Conservation (phyloP, 2,329 filamentous ascomycete species). For the Colletotrichum sp. region DNA sequence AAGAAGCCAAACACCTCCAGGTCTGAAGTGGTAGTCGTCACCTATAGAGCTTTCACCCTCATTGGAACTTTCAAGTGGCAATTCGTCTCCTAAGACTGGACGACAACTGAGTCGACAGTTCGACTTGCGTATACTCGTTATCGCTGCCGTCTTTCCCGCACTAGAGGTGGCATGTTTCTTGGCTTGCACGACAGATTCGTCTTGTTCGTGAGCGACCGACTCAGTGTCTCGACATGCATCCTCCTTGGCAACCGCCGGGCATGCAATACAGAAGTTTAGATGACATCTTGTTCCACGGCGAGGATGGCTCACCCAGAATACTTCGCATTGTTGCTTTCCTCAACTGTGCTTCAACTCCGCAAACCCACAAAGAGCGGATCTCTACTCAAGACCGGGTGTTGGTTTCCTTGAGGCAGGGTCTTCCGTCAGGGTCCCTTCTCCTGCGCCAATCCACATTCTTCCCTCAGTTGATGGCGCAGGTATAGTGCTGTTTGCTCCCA, state of each 20-base stretch:
- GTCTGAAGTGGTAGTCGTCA: background rate
- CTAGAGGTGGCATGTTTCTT: background rate
- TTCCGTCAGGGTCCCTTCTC: background rate
- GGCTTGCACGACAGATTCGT: background rate
- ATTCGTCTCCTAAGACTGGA: background rate
- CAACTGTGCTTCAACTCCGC: background rate
- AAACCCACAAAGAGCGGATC: background rate
- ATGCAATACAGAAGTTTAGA: background rate
- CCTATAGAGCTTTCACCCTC: background rate
- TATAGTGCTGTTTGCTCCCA: constrained; percentile 2
- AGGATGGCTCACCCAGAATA: background rate
- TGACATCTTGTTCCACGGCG: background rate
- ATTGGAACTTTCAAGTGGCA: background rate
- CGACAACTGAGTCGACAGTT: background rate
- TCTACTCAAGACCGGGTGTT: background rate
- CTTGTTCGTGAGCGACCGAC: background rate
- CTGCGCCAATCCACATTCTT: background rate
- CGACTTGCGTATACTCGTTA: background rate
- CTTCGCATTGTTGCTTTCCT: background rate
- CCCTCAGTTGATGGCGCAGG: background rate
- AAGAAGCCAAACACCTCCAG: background rate
- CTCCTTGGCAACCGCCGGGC: background rate
- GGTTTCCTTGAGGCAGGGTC: background rate
- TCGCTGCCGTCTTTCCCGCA: background rate
- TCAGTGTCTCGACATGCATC: background rate